These are phyloP conservation scores for Clohesyomyces aquaticus DNA, from an alignment of 495 filamentous ascomycete species.

Conservation along the genomic window DNA sequence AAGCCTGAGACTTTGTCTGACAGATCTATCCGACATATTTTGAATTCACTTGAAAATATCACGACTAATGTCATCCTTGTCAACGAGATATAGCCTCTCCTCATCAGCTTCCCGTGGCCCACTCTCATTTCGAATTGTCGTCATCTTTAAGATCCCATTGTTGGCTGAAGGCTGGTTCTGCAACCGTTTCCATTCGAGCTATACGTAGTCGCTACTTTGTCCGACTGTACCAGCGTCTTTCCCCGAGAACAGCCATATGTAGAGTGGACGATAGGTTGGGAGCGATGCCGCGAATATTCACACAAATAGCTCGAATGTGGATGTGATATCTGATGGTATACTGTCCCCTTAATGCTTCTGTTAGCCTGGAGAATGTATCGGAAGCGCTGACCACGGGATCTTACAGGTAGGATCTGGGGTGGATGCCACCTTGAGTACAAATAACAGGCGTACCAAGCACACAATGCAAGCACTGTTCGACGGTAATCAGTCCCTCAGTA, in stretches of 20 bases:
- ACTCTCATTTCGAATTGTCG: background rate
- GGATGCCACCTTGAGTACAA: constrained; percentile 5
- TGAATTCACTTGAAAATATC: background rate
- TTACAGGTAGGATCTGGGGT: constrained; percentile 7
- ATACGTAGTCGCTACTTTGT: background rate
- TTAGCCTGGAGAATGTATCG: background rate
- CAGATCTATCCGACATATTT: too few relatives aligned
- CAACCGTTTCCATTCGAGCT: constrained; percentile 5
- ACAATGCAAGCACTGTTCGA: constrained; percentile 2
- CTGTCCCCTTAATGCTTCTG: background rate
- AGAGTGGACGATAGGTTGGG: constrained; percentile 3
- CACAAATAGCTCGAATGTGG: constrained; percentile 3
- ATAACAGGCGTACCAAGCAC: background rate
- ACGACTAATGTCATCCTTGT: background rate
- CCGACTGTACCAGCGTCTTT: background rate
- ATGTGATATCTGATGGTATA: background rate
- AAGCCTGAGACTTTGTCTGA: too few relatives aligned
- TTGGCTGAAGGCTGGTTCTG: background rate
- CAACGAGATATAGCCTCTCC: background rate
- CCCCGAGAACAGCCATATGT: background rate
- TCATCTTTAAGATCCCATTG: background rate
- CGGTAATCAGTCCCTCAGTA: background rate
- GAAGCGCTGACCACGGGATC: background rate
- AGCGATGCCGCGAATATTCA: background rate
- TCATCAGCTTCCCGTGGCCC: background rate